Evolutionary conservation across 257 asterid species (phyloP).

Genomic region (Fraxinus americana): DNA sequence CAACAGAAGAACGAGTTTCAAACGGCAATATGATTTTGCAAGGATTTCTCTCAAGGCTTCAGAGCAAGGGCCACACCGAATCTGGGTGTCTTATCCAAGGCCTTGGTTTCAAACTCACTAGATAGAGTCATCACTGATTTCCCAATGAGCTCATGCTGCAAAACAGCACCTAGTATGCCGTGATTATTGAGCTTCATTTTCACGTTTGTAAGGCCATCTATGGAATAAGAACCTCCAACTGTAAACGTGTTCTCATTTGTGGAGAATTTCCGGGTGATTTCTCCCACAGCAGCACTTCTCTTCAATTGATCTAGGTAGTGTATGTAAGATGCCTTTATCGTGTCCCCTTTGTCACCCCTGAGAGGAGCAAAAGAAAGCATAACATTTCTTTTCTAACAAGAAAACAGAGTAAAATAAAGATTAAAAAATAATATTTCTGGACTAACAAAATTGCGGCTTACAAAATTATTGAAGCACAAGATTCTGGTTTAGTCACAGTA

Average conservation of each 20-base stretch:
- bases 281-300: slow-evolving; percentile 64
- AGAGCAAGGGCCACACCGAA: slow-evolving; percentile 75
- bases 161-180: slow-evolving; percentile 63
- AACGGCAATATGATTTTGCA: slow-evolving; percentile 9
- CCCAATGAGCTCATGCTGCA: slow-evolving; percentile 74
- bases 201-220: slow-evolving; percentile 57
- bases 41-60: slow-evolving; percentile 45
- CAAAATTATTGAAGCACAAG: slow-evolving; percentile 71
- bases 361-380: not conserved
- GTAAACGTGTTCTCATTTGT: slow-evolving; percentile 79
- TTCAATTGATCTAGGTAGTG: slow-evolving; percentile 56
- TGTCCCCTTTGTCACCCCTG: slow-evolving; percentile 83
- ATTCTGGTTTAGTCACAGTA: slow-evolving; percentile 70
- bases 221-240: slow-evolving; percentile 71
- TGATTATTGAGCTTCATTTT: slow-evolving; percentile 79
- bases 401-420: not conserved
- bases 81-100: slow-evolving; percentile 76
- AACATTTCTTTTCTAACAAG: not conserved
- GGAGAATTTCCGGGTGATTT: slow-evolving; percentile 68
- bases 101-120: slow-evolving; percentile 78
- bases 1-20: slow-evolving; percentile 12
- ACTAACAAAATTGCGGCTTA: slow-evolving; percentile 38
- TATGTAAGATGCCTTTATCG: slow-evolving; percentile 64
- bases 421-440: not conserved
- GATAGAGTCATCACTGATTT: slow-evolving; percentile 70